phyloP scores from a whole-genome alignment of 169 alveolate genomes.

The Plasmodium berghei region DNA sequence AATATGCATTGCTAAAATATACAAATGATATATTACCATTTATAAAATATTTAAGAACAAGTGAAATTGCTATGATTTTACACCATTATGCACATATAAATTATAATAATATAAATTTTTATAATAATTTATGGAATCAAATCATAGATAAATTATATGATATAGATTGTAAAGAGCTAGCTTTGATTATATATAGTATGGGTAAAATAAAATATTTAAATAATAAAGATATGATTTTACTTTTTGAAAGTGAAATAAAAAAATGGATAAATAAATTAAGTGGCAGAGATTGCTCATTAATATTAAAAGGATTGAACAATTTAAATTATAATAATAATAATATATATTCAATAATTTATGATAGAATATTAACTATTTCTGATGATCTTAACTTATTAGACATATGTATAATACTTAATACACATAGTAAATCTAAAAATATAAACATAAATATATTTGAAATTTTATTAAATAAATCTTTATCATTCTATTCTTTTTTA shows the following conservation, averaged over 20 bases:
- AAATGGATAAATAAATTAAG: slow-evolving; percentile 56
- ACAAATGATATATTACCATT: slow-evolving; percentile 71
- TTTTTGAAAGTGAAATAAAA: slow-evolving; percentile 74
- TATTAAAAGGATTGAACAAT: slow-evolving; percentile 60
- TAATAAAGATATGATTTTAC: slow-evolving; percentile 55
- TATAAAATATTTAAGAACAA: slow-evolving; percentile 62
- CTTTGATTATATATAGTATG: slow-evolving; percentile 72
- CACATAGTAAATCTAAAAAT: slow-evolving; percentile 66
- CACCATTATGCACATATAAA: slow-evolving; percentile 72
- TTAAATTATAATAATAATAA: slow-evolving; percentile 37
- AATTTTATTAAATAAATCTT: slow-evolving; percentile 55
- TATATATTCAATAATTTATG: slow-evolving; percentile 25
- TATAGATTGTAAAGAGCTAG: slow-evolving; percentile 75
- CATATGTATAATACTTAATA: slow-evolving; percentile 70
- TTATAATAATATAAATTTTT: slow-evolving; percentile 43
- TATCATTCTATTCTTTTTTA: slow-evolving; percentile 45
- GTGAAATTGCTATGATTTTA: slow-evolving; percentile 75
- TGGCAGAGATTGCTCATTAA: slow-evolving; percentile 75
- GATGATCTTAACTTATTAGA: slow-evolving; percentile 53
- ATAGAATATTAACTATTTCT: slow-evolving; percentile 29
- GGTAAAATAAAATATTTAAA: slow-evolving; percentile 69
- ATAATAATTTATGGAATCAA: slow-evolving; percentile 54
- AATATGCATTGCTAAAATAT: slow-evolving; percentile 50
- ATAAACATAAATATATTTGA: slow-evolving; percentile 58
- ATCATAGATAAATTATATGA: slow-evolving; percentile 35